Base-by-base conservation (phyloP, 129 eudicot genomes). In the Saposhnikovia divaricata region DNA sequence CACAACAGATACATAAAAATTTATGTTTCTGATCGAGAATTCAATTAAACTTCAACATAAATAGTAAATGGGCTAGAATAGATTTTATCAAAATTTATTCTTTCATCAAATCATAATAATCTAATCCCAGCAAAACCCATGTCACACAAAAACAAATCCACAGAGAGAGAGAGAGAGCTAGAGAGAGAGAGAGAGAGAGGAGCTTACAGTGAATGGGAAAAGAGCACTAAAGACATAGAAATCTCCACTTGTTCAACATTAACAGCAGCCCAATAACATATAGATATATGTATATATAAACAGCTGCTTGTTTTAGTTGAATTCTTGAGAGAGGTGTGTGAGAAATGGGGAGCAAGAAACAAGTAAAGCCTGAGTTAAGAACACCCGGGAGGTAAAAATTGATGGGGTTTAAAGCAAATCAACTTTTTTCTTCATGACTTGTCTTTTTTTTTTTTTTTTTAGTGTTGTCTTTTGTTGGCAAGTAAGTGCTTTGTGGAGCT, bases 191-290 rank as follows among this genome's bases (percentile, higher is more conserved):
- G 50, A 46, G 50, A 46, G 50, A 12, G 50, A 46, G 50, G 48
- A 39, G 47, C 47, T 71, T 71, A 71, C 75, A 71, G 75, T 39
- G 75, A 19, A 39, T 71, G 48, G 75, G n/a, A 71, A 71, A 39
- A 71, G 46, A 71, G 75, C 6, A 39, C 28, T 39, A 48, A 71
- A 39, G 75, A 71, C 75, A 37, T 39, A 18, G 11, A 37, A 71
- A 39, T 71, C 23, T 39, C 47, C 75, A 71, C 47, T 71, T 71
- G 3, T 19, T 71, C 28, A 71, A 39, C 75, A 71, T 38, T 1
- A 27, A 68, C 73, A 28, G 3, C 43, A 68, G 3, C 42, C n/a
- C 23, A 28, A 66, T 2, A 46, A 46, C 50, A 46, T 46, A 11
- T 2, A 46, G 6, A 59, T 59, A n/a, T 59, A 59, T 59, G 59